Evolutionary conservation across 2,329 filamentous ascomycete species (phyloP).

Genomic region (Pseudopithomyces maydicus): DNA sequence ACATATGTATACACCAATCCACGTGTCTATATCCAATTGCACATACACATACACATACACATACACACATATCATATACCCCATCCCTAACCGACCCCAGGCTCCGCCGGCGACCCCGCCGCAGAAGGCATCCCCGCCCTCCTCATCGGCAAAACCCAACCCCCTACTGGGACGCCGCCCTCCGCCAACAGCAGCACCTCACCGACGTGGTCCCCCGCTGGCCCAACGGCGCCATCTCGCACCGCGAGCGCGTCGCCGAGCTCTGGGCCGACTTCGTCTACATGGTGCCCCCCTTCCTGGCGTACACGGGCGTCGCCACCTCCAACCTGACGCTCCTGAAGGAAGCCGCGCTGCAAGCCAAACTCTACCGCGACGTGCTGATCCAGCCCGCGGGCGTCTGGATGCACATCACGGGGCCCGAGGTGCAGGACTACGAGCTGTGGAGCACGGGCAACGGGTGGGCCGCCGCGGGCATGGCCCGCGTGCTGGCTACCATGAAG

Average conservation of each 20-base stretch:
- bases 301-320: conserved; percentile 51
- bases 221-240: conserved; percentile 55
- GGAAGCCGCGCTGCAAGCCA: conserved; percentile 49
- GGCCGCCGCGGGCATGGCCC: conserved; percentile 54
- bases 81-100: conserved; percentile 13
- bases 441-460: conserved; percentile 58
- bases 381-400: conserved; percentile 42
- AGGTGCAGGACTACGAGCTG: conserved; percentile 39
- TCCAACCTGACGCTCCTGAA: conserved; percentile 41
- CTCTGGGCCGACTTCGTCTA: conserved; percentile 57
- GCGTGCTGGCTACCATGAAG: conserved; percentile 52
- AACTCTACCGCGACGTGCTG: conserved; percentile 50
- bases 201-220: conserved; percentile 48
- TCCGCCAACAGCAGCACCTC: conserved; percentile 49
- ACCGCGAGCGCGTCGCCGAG: conserved; percentile 50
- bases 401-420: conserved; percentile 52
- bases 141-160: conserved; percentile 47
- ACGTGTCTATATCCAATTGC: too few relatives aligned
- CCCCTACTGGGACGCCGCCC: conserved; percentile 44
- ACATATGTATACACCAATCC: too few relatives aligned
- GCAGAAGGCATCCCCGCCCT: conserved; percentile 53
- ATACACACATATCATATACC: background rate
- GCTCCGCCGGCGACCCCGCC: conserved; percentile 51
- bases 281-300: conserved; percentile 58
- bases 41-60: too few relatives aligned